A percentile compares a stretch with the other conserved stretches of the same genome.
These are phyloP conservation scores for Medicago lupulina DNA, from an alignment of 306 rosid genomes.

Conservation along the genomic window DNA sequence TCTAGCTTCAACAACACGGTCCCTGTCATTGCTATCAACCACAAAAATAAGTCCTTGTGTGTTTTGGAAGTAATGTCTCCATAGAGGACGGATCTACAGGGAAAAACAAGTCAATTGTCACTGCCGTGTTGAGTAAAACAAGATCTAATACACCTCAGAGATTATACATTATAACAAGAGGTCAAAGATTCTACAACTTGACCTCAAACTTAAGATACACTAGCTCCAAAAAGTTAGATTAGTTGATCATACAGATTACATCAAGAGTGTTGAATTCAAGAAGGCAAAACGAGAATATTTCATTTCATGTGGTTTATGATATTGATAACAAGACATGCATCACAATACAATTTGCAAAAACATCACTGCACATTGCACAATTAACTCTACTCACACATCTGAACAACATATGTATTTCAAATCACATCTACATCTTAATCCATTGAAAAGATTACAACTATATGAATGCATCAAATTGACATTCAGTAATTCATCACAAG, in stretches of 20 bases:
- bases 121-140: not conserved
- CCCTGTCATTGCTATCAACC: slow-evolving; percentile 93
- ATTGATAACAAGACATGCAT: not conserved
- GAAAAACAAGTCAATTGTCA: slow-evolving; percentile 24
- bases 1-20: slow-evolving; percentile 87
- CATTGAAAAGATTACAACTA: too few species aligned
- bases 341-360: slow-evolving; percentile 5
- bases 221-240: not conserved
- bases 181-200: not conserved
- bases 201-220: not conserved
- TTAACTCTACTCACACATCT: slow-evolving; percentile 8
- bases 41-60: slow-evolving; percentile 70
- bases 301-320: slow-evolving; percentile 27
- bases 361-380: not conserved
- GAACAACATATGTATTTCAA: slow-evolving; percentile 19
- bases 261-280: slow-evolving; percentile 12
- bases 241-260: not conserved
- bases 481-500: too few species aligned
- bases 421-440: not conserved
- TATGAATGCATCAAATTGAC: not conserved
- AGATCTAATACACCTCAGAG: not conserved
- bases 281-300: slow-evolving; percentile 1
- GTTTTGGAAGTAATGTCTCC: slow-evolving; percentile 95
- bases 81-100: slow-evolving; percentile 82
- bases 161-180: slow-evolving; percentile 6